Base-by-base conservation (phyloP, 2,329 filamentous ascomycete species). In the Pseudomassariella vexata region DNA sequence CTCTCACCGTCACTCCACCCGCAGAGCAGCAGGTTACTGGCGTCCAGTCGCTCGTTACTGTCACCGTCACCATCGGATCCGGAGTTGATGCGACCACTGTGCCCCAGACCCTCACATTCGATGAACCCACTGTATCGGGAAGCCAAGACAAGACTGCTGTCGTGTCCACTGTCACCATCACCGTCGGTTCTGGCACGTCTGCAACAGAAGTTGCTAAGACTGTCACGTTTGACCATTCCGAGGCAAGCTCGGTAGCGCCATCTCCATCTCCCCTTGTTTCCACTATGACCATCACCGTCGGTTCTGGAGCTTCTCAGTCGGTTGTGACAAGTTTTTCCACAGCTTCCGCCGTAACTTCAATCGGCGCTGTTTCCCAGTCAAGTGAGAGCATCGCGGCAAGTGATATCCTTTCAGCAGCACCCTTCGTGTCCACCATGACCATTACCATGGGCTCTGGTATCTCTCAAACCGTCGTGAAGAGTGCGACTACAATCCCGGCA, bases 1-100 rank as follows among this genome's bases (percentile, higher is more conserved):
- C 44, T 17, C 32, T 49, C 16, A 44, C 42, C 6, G 34, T 48
- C 5, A 41, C 38, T 5, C 25, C 35, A 8, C 24, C n/a, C n/a
- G n/a, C n/a, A n/a, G n/a, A n/a, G 34, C 11, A 17, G 19, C 23
- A n/a, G n/a, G n/a, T n/a, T n/a, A 24, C 29, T 18, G 26, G 32
- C 14, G 24, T 9, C 19, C 24, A 28, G 19, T 14, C 18, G 8
- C 14, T 34, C 16, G 25, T 39, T 9, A 27, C 19, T 10, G 27
- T 34, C 19, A 30, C 37, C 11, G 17, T 36, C 19, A 32, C 28
- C 24, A 19, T 10, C 8, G 17, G 15, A 9, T 6, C 12, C 17
- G 11, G 19, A 15, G 5, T 16, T 9, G 30, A 24, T 9, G 24
- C 28, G 9, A 27, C 33, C 9, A 29, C 23, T 26, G 14, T 20